Conservation (phyloP, 257 asterid genomes). For the Fraxinus pennsylvanica region DNA sequence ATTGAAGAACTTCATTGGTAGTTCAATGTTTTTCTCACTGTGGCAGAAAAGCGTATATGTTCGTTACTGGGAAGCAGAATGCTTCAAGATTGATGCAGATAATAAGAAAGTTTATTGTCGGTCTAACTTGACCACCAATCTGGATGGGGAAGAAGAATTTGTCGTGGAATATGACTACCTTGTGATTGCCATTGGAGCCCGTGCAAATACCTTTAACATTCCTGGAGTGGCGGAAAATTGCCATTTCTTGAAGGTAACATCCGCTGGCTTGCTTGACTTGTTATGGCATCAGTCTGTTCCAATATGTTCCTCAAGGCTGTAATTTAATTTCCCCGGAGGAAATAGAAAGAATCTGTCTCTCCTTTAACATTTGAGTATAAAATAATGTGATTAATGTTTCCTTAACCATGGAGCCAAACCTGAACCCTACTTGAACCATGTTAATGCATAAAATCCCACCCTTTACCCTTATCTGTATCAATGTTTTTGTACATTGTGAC, state of each 20-base stretch:
- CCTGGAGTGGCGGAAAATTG: conserved; percentile 96
- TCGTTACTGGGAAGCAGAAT: conserved; percentile 87
- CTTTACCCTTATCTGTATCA: not conserved
- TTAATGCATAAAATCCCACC: conserved; percentile 5
- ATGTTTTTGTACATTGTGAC: not conserved
- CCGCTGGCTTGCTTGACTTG: not conserved
- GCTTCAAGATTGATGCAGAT: conserved; percentile 62
- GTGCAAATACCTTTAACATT: conserved; percentile 85
- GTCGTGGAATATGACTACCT: conserved; percentile 92
- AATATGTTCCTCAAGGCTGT: not conserved
- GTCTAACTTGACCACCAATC: conserved; percentile 46
- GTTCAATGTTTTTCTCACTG: conserved; percentile 20
- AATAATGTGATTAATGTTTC: not conserved
- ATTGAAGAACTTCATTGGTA: conserved; percentile 4
- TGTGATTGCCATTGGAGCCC: conserved; percentile 82
- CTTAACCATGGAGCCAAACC: not conserved
- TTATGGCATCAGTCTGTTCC: not conserved
- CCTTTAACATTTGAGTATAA: not conserved
- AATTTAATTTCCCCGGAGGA: not conserved
- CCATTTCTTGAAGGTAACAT: conserved; percentile 78
- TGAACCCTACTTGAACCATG: not conserved
- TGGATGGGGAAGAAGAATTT: conserved; percentile 68
- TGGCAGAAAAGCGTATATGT: conserved; percentile 66
- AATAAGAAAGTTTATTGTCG: conserved; percentile 88
- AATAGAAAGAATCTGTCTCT: not conserved